phyloP scores from a whole-genome alignment of 306 rosid genomes.

The Vachellia collinsii region DNA sequence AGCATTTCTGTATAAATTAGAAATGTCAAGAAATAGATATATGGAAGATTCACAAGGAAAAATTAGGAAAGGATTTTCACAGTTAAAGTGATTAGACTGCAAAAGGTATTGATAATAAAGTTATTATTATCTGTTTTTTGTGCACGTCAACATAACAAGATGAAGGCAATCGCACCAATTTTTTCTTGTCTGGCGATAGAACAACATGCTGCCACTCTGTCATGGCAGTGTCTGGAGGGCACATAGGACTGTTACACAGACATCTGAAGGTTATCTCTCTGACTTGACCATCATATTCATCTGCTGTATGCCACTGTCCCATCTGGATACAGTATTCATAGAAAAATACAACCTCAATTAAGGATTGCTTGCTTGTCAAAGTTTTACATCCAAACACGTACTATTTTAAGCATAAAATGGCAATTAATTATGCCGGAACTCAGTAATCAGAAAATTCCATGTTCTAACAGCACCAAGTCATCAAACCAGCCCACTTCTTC shows the following conservation, averaged over 20 bases:
- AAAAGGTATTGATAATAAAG: background rate
- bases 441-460: constrained; percentile 19
- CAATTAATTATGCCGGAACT: constrained; percentile 9
- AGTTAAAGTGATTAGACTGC: constrained; percentile 9
- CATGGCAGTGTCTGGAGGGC: constrained; percentile 99
- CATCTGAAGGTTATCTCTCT: constrained; percentile 89
- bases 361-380: constrained; percentile 27
- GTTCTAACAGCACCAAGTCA: constrained; percentile 6
- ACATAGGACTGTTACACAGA: constrained; percentile 96
- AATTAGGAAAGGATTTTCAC: constrained; percentile 15
- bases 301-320: constrained; percentile 96
- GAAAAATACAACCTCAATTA: constrained; percentile 30
- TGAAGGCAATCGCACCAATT: constrained; percentile 60
- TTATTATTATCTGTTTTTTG: constrained; percentile 11
- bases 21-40: background rate
- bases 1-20: constrained; percentile 23
- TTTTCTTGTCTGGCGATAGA: constrained; percentile 72
- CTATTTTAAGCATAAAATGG: background rate
- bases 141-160: constrained; percentile 18
- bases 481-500: background rate
- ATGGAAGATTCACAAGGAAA: background rate
- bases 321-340: constrained; percentile 59
- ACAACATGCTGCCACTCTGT: constrained; percentile 95
- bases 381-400: constrained; percentile 4
- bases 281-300: constrained; percentile 92